Percentiles rank a stretch among this genome's conserved stretches.
phyloP scores from a whole-genome alignment of 2,329 filamentous ascomycete genomes.

The Aotearoamyces nothofagi region DNA sequence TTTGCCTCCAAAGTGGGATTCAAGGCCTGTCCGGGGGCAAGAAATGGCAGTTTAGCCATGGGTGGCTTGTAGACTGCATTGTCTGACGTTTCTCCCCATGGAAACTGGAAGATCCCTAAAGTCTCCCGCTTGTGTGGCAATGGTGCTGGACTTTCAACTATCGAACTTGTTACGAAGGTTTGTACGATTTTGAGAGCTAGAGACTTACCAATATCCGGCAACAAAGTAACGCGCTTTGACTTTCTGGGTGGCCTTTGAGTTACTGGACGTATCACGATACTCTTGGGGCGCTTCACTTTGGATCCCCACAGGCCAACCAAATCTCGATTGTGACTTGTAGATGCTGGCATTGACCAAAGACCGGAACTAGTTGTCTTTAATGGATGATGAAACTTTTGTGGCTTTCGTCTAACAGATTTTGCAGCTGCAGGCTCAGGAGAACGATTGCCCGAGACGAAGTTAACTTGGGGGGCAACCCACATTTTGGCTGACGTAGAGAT shows the following conservation, averaged over 20 bases:
- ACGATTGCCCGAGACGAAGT: too few relatives aligned
- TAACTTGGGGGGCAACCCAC: not conserved
- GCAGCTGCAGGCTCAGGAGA: constrained; percentile 15
- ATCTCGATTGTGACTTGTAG: constrained; percentile 7
- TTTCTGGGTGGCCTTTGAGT: constrained; percentile 38
- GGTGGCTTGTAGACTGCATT: constrained; percentile 28
- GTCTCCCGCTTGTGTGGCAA: constrained; percentile 41
- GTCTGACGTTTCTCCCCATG: constrained; percentile 49
- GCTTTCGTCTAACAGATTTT: constrained; percentile 12
- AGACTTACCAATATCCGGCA: constrained; percentile 38
- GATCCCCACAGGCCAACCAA: constrained; percentile 18
- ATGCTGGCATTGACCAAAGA: constrained; percentile 15
- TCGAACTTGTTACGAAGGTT: not conserved
- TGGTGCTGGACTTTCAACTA: constrained; percentile 42
- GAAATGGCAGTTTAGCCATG: constrained; percentile 8
- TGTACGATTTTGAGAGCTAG: constrained; percentile 1
- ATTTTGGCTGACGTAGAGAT: too few relatives aligned
- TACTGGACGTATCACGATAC: constrained; percentile 24
- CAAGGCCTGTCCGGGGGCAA: constrained; percentile 7
- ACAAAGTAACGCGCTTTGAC: constrained; percentile 38
- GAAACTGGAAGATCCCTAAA: constrained; percentile 50
- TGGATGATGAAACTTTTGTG: constrained; percentile 6
- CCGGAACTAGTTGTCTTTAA: constrained; percentile 11
- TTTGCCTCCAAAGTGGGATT: constrained; percentile 12
- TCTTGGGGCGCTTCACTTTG: constrained; percentile 12